phyloP scores from a whole-genome alignment of 225 moss, liverwort and hornwort genomes.

The Thuidium tamariscinum region DNA sequence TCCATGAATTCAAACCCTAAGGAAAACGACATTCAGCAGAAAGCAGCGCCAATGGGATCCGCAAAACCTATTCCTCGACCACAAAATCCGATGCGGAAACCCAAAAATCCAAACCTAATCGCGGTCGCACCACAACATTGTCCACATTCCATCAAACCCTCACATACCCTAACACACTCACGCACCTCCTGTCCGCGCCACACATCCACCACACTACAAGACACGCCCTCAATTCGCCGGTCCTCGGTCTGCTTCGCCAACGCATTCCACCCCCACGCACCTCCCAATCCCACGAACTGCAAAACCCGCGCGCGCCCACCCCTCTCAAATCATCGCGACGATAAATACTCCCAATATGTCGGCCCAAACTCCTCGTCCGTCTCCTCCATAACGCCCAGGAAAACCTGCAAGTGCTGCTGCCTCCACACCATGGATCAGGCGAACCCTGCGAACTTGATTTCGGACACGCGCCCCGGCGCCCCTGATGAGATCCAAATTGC shows the following conservation, averaged over 20 bases:
- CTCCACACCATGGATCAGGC: neutral
- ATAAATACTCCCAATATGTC: neutral
- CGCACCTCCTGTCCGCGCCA: neutral
- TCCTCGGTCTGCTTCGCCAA: neutral
- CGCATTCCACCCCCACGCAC: neutral
- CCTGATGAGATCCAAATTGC: slow-evolving; percentile 1
- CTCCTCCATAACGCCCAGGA: neutral
- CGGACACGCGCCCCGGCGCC: neutral
- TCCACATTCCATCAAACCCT: neutral
- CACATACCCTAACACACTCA: neutral
- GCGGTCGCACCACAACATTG: neutral
- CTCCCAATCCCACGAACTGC: neutral
- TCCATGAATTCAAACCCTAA: neutral
- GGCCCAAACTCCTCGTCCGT: neutral
- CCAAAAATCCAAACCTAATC: neutral
- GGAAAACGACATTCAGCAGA: neutral
- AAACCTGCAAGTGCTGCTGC: neutral
- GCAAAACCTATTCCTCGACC: neutral
- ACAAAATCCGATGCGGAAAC: neutral
- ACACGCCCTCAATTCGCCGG: neutral
- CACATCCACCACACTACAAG: neutral
- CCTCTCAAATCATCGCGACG: neutral
- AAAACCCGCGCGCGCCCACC: neutral
- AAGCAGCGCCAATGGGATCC: neutral
- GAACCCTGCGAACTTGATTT: neutral